phyloP scores from a whole-genome alignment of 2,329 filamentous ascomycete species.

The Xylariales sp. region DNA sequence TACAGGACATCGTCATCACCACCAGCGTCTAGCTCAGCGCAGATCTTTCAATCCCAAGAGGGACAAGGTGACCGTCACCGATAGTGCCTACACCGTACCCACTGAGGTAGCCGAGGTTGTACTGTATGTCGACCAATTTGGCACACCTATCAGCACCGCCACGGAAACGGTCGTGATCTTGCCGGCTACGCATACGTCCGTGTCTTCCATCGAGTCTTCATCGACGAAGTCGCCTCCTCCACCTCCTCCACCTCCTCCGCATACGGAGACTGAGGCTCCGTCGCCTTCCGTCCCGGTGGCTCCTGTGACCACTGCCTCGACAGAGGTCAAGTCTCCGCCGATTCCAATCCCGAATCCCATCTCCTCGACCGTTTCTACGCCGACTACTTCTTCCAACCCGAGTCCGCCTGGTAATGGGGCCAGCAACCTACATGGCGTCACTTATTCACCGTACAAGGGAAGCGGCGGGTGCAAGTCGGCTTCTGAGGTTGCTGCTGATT shows the following conservation, averaged over 20 bases:
- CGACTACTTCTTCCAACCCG: background rate
- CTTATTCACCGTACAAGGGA: slow-evolving; percentile 45
- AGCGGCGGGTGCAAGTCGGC: slow-evolving; percentile 62
- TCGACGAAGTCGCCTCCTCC: slow-evolving; percentile 11
- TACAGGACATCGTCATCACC: slow-evolving; percentile 21
- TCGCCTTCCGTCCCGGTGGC: too few relatives aligned
- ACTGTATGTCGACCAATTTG: slow-evolving; percentile 56
- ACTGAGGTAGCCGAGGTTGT: slow-evolving; percentile 44
- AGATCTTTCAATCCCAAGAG: slow-evolving; percentile 18
- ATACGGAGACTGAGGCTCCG: too few relatives aligned
- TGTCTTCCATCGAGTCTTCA: slow-evolving; percentile 14
- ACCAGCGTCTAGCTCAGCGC: slow-evolving; percentile 30
- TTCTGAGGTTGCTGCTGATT: slow-evolving; percentile 59
- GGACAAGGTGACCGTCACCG: slow-evolving; percentile 30
- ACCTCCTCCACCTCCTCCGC: slow-evolving; percentile 12
- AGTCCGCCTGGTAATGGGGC: slow-evolving; percentile 8
- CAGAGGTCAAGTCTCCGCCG: background rate
- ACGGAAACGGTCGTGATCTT: slow-evolving; percentile 31
- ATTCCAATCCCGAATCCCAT: background rate
- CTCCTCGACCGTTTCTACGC: background rate
- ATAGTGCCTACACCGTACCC: slow-evolving; percentile 31
- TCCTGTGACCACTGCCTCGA: background rate
- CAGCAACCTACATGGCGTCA: slow-evolving; percentile 33
- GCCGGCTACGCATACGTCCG: too few relatives aligned
- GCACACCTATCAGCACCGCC: slow-evolving; percentile 43